Evolutionary conservation across 768 basidiomycete genomes (phyloP).

Genomic region (Myochromella boudieri): DNA sequence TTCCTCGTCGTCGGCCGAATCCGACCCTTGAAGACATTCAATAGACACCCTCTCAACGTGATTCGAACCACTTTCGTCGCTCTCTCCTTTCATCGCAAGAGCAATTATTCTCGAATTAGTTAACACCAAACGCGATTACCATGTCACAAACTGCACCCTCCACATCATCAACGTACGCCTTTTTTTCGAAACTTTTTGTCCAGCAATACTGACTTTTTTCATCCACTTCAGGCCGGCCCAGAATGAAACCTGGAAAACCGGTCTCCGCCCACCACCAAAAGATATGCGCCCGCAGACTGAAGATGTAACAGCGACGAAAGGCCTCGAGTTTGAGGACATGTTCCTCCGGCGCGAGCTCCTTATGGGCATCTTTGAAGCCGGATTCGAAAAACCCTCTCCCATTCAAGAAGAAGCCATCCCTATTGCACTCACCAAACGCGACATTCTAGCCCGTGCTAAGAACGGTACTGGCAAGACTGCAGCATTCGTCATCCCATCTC

Average conservation of each 20-base stretch:
- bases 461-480: constrained; percentile 98
- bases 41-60: constrained; percentile 7
- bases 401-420: constrained; percentile 99
- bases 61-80: constrained; percentile 8
- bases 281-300: constrained; percentile 94
- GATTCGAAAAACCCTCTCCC: constrained; percentile 94
- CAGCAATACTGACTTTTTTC: background rate
- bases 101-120: constrained; percentile 1
- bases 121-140: background rate
- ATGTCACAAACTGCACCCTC: constrained; percentile 33
- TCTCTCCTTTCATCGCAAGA: constrained; percentile 7
- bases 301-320: constrained; percentile 93
- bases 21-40: constrained; percentile 1
- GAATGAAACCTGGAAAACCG: constrained; percentile 65
- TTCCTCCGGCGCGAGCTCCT: constrained; percentile 89
- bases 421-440: constrained; percentile 88
- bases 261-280: constrained; percentile 85
- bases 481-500: constrained; percentile 96
- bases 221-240: constrained; percentile 28
- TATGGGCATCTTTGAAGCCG: constrained; percentile 99
- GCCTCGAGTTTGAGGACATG: constrained; percentile 96
- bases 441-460: constrained; percentile 94
- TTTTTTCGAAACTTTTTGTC: background rate
- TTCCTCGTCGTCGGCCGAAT: background rate
- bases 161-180: constrained; percentile 31